Conservation (phyloP, 495 filamentous ascomycete genomes). For the Cairneyella variabilis region DNA sequence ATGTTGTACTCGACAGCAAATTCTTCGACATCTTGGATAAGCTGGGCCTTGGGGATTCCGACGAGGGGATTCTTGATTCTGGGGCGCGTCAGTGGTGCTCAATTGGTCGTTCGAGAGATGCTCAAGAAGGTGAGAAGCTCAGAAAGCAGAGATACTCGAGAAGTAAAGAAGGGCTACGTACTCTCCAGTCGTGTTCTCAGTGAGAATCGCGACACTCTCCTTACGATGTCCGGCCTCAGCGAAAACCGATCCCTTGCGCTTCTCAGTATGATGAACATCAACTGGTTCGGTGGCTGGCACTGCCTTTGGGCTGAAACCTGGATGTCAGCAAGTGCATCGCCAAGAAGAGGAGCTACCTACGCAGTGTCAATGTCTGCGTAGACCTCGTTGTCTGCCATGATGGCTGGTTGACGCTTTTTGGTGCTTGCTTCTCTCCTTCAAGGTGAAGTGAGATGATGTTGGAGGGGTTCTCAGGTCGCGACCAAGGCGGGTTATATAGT, state of each 20-base stretch:
- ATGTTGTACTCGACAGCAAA: slow-evolving; percentile 44
- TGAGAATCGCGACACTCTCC: slow-evolving; percentile 12
- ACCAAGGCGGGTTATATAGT: too few species aligned
- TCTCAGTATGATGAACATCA: neutral
- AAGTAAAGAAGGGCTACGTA: slow-evolving; percentile 2
- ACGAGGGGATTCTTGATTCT: slow-evolving; percentile 62
- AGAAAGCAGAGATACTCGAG: too few species aligned
- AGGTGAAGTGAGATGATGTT: too few species aligned
- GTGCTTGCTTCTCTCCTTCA: too few species aligned
- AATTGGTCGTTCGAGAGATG: slow-evolving; percentile 9
- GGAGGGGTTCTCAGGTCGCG: too few species aligned
- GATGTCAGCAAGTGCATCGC: neutral
- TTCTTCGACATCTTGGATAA: slow-evolving; percentile 52
- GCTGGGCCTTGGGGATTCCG: slow-evolving; percentile 44
- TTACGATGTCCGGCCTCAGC: neutral
- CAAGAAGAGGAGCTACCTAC: slow-evolving; percentile 2
- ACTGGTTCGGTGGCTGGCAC: neutral
- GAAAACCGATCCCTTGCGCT: slow-evolving; percentile 11
- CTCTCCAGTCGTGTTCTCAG: slow-evolving; percentile 17
- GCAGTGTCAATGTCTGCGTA: slow-evolving; percentile 1
- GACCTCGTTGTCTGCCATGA: neutral
- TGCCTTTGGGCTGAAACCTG: neutral
- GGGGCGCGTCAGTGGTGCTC: neutral
- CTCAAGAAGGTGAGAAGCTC: too few species aligned
- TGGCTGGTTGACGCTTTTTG: too few species aligned